These are phyloP conservation scores for Rauvolfia tetraphylla DNA, from an alignment of 257 asterid species.

Conservation along the genomic window DNA sequence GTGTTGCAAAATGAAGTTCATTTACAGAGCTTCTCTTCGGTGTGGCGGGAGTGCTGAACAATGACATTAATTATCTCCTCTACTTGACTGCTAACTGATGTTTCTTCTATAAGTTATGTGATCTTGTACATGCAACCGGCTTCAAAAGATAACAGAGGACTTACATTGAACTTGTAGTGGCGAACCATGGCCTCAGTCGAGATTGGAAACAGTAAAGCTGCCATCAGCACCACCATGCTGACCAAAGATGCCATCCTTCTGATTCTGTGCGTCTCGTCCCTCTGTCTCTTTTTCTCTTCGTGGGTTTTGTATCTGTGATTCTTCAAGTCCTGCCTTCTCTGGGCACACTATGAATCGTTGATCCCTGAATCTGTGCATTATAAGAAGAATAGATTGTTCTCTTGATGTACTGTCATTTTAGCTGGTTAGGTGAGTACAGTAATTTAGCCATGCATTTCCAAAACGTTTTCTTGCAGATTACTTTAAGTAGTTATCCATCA, in stretches of 20 bases:
- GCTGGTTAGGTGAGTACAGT: conserved; percentile 44
- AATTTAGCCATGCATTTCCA: conserved; percentile 27
- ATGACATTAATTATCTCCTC: too few relatives aligned
- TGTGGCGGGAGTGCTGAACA: too few relatives aligned
- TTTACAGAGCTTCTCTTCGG: too few relatives aligned
- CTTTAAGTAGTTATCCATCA: conserved; percentile 28
- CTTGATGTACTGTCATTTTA: conserved; percentile 50
- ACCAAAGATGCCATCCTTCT: conserved; percentile 21
- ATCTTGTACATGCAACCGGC: not conserved
- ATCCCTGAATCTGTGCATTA: not conserved
- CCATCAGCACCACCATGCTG: conserved; percentile 28
- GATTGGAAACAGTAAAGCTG: conserved; percentile 12
- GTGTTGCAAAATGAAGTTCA: too few relatives aligned
- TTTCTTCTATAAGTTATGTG: not conserved
- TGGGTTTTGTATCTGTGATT: not conserved
- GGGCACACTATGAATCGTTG: not conserved
- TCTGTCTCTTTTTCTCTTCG: not conserved
- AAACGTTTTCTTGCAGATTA: conserved; percentile 49
- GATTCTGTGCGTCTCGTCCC: not conserved
- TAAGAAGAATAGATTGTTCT: conserved; percentile 24
- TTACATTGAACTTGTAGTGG: conserved; percentile 59
- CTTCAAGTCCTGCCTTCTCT: conserved; percentile 4
- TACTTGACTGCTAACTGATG: too few relatives aligned
- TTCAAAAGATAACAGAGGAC: conserved; percentile 7
- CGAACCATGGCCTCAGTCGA: conserved; percentile 43